Conservation (phyloP, 768 basidiomycete species). For the Suillus subalutaceus region DNA sequence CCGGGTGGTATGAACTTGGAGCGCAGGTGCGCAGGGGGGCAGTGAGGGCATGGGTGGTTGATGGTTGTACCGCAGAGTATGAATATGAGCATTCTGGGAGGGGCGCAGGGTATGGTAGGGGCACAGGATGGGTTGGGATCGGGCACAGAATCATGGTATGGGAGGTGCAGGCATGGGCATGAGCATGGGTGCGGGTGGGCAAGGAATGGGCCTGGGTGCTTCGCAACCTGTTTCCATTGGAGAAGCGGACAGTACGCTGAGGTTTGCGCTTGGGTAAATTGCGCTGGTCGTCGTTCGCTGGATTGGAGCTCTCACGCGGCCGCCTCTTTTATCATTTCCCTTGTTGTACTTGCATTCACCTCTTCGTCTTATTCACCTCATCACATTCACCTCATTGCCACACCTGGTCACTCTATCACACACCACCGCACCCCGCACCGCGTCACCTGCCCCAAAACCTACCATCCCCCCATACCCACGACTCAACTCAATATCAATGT, state of each 20-base stretch:
- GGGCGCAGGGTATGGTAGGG: too few species aligned
- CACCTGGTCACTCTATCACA: background rate
- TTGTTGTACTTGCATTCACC: background rate
- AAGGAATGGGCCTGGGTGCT: slow-evolving; percentile 2
- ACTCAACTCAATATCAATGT: slow-evolving; percentile 4
- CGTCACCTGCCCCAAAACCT: background rate
- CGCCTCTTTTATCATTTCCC: background rate
- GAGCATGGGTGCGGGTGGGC: background rate
- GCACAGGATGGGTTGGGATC: too few species aligned
- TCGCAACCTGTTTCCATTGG: slow-evolving; percentile 19
- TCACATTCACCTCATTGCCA: background rate
- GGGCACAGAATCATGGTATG: background rate
- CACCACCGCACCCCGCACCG: background rate
- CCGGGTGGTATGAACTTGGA: too few species aligned
- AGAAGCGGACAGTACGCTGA: slow-evolving; percentile 30
- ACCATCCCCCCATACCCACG: too few species aligned
- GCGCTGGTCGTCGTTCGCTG: too few species aligned
- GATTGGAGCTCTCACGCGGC: too few species aligned
- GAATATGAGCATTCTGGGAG: too few species aligned
- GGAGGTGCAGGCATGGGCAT: background rate
- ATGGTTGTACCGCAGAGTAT: too few species aligned
- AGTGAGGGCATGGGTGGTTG: too few species aligned
- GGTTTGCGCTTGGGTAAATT: slow-evolving; percentile 25
- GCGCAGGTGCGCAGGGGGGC: too few species aligned
- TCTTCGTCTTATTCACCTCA: background rate